phyloP scores from a whole-genome alignment of 1,284 basidiomycete species.

The Schizophyllum amplum region DNA sequence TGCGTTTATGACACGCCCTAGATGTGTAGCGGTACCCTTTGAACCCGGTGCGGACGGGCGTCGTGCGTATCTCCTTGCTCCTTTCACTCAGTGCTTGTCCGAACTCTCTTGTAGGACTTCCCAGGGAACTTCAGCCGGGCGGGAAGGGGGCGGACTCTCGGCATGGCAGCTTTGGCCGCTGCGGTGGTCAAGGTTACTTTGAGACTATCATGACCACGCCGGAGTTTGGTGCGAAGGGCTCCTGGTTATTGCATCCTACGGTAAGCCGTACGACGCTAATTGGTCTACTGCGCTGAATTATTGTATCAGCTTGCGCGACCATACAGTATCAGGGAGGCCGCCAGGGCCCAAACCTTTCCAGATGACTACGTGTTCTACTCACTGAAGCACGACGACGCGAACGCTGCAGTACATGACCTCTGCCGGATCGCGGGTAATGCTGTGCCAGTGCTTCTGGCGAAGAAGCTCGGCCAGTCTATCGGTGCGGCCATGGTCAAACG shows the following conservation, averaged over 20 bases:
- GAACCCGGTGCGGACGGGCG: neutral
- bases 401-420: neutral
- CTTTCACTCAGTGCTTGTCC: neutral
- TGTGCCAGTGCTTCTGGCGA: neutral
- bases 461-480: neutral
- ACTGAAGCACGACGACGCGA: neutral
- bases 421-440: neutral
- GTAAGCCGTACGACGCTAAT: neutral
- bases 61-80: neutral
- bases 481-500: neutral
- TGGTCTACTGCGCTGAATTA: neutral
- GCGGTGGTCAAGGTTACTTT: neutral
- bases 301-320: neutral
- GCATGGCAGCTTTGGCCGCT: conserved; percentile 2
- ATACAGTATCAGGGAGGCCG: neutral
- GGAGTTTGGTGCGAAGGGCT: conserved; percentile 2
- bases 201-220: conserved; percentile 8
- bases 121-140: neutral
- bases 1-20: too few species aligned
- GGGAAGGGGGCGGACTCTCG: neutral
- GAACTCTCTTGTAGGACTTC: neutral
- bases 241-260: conserved; percentile 4
- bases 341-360: neutral
- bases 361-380: neutral
- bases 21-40: conserved; percentile 4